Evolutionary conservation across 371 early-diverging fungal species (phyloP).

Genomic region (Lichtheimia hyalospora): DNA sequence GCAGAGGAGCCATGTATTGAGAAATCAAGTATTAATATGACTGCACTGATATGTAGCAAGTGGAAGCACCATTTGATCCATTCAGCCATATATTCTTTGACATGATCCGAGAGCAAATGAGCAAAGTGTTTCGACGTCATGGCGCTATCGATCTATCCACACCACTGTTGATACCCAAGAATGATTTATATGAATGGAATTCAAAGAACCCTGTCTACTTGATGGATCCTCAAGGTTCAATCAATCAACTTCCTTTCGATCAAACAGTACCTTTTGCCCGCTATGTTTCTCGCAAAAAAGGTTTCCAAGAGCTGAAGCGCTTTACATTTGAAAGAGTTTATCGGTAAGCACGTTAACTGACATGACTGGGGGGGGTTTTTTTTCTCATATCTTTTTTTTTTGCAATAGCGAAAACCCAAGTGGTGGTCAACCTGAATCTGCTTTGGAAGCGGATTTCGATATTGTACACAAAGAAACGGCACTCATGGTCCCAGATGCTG

Average conservation of each 20-base stretch:
- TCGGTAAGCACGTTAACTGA: constrained; percentile 30
- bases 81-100: constrained; percentile 68
- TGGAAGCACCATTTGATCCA: constrained; percentile 53
- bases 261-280: constrained; percentile 93
- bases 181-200: constrained; percentile 65
- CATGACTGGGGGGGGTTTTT: too few species aligned
- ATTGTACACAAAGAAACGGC: constrained; percentile 72
- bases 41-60: constrained; percentile 18
- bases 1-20: not conserved
- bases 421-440: constrained; percentile 81
- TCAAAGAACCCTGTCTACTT: constrained; percentile 76
- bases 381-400: not conserved
- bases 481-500: constrained; percentile 86
- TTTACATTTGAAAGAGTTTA: constrained; percentile 87
- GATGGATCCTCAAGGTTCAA: constrained; percentile 79
- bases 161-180: constrained; percentile 85
- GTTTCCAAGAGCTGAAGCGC: constrained; percentile 76
- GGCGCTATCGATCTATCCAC: constrained; percentile 84
- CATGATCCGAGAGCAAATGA: constrained; percentile 72
- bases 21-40: not conserved
- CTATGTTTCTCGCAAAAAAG: constrained; percentile 72
- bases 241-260: constrained; percentile 90
- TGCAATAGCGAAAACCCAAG: constrained; percentile 55
- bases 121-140: constrained; percentile 83
- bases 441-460: constrained; percentile 90